Evolutionary conservation across 805 yeast species (phyloP), one percentile per base, ranked within the genome.

Genomic region (Saccharomycopsis fibuligera): DNA sequence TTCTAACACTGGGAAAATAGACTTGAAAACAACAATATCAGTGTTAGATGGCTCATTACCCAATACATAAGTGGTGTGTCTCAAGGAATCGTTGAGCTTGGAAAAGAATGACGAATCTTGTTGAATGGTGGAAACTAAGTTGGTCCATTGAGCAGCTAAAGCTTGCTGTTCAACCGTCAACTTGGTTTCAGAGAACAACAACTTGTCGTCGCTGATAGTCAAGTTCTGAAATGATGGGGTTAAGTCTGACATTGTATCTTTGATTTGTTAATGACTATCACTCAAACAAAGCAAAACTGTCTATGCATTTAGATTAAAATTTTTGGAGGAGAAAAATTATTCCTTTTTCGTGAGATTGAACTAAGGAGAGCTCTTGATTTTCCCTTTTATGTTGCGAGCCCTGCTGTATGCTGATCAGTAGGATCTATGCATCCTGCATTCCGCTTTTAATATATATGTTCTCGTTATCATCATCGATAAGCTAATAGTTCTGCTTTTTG

Each of bases 1-100:
- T 27, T 49, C 44, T 17, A 52, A 29, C 35, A 78, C 53, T 42
- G 89, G 85, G 59, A 79, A 69, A 33, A 81, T 80, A 31, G 78
- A 70, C 45, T 81, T 80, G 58, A 87, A 86, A 31, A 84, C 81
- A 40, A 73, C 68, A 38, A 80, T 73, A 64, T 93, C 99, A n/a
- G 79, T 77, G 38, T 75, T 71, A 24, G 90, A 69, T 40, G 90
- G 83, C 35, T 56, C 64, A 54, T 78, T 77, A 31, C 90, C 91
- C 25, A 81, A 69, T 25, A 90, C 66, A 63, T 78, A 93, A 31
- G 96, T 84, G 57, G 75, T 71, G 49, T 74, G 68, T 65, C 84
- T 82, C 59, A 91, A 75, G 44, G 74, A 68, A 51, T 78, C 78
- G 67, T 90, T 90, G 58, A 93, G 76, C 49, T 77, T 49, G 6